Evolutionary conservation across 495 filamentous ascomycete genomes (phyloP), one percentile per base, ranked within the genome.

Genomic region (Geopyxis carbonaria): DNA sequence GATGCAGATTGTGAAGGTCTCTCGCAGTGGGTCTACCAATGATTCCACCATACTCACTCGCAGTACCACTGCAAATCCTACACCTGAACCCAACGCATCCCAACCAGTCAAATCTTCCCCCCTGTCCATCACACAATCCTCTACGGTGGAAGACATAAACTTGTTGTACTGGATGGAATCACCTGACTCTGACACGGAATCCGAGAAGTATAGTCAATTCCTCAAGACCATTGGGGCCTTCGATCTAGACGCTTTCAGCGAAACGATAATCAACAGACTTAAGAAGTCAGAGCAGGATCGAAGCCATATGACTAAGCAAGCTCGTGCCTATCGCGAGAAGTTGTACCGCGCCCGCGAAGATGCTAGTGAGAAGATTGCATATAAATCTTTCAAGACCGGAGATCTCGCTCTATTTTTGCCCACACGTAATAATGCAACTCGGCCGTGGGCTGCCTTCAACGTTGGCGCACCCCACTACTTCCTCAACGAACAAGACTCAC

Each of bases 371-470:
- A 94, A 94, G 59, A 93, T 99, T 48, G 85, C 91, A n/a, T 92
- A 81, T 56, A 78, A 79, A 33, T 74, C 83, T 14, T 99, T 97
- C 67, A 95, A 93, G 55, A 82, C 92, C 57, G 87, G 87, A 10
- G 89, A 99, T 52, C 69, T 99, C 11, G 91, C 87, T 16, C 66
- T 99, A 7, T 99, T 99, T 64, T 66, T 95, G 9, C 89, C 89
- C 0, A 99, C 89, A 0, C 67, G 85, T 16, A 94, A 95, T 46
- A 85, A 93, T 55, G 78, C 77, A 18, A 89, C 84, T 4, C 76
- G 89, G 7, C 85, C 89, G 2, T 99, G 89, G 89, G 89, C 89
- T 3, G 89, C 91, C 2, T 99, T 99, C 64, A 99, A 99, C 53
- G 76, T 95, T 32, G 84, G 84, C 0, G 87, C 83, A 36, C 89